Evolutionary conservation across 75 land plant species (phyloP).

Genomic region (Pinus tabuliformis): DNA sequence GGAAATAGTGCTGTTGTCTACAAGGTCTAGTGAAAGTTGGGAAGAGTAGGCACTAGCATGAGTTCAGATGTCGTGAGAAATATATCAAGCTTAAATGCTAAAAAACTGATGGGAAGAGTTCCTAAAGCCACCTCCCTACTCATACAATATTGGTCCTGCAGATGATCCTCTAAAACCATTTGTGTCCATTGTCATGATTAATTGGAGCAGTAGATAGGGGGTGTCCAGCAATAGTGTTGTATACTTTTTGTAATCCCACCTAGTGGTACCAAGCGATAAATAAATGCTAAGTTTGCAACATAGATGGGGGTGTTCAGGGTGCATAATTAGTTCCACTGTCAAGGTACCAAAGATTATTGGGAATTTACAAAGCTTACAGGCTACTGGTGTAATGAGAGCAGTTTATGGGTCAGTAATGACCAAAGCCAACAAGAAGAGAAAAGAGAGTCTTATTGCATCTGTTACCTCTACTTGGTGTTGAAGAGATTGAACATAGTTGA

Average conservation of each 20-base stretch:
- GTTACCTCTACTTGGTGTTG: conserved; percentile 90
- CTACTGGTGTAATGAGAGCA: not conserved
- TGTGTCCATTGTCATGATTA: not conserved
- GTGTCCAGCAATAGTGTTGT: too few relatives aligned
- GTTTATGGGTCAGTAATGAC: not conserved
- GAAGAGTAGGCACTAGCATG: not conserved
- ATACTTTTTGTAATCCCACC: too few relatives aligned
- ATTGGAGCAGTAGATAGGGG: not conserved
- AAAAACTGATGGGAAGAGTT: not conserved
- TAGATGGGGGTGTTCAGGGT: not conserved
- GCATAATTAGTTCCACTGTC: not conserved
- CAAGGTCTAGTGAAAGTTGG: not conserved
- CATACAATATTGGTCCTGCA: not conserved
- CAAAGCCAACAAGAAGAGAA: not conserved
- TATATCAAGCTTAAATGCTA: not conserved
- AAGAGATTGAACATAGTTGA: conserved; percentile 87
- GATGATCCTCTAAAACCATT: not conserved
- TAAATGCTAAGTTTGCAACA: too few relatives aligned
- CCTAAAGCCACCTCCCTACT: not conserved
- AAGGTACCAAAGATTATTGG: not conserved
- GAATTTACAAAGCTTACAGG: not conserved
- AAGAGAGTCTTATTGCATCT: not conserved
- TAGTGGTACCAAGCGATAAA: too few relatives aligned
- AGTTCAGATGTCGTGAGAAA: not conserved
- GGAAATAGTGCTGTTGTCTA: not conserved